Conservation (phyloP, 495 filamentous ascomycete species). For the Tetracladium marchalianum region DNA sequence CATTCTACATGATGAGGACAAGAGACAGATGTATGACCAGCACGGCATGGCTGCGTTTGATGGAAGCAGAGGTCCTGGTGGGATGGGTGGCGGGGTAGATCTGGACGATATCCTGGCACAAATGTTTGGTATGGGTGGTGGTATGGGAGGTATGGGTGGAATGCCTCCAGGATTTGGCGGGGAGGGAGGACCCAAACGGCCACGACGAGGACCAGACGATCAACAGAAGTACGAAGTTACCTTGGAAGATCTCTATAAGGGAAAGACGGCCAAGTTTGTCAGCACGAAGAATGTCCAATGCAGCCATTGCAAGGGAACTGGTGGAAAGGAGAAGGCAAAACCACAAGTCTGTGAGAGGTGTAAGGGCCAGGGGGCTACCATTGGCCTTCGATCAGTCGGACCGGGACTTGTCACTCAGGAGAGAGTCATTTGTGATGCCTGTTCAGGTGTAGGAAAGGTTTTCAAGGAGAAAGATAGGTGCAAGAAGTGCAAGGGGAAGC, state of each 20-base stretch:
- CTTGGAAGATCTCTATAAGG: constrained; percentile 93
- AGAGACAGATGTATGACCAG: constrained; percentile 80
- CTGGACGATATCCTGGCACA: constrained; percentile 84
- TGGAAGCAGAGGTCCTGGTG: constrained; percentile 44
- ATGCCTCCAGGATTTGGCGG: constrained; percentile 28
- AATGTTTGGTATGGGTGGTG: constrained; percentile 79
- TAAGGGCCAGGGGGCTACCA: constrained; percentile 61
- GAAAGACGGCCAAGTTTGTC: constrained; percentile 92
- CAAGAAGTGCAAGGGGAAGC: constrained; percentile 94
- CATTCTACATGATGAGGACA: constrained; percentile 92
- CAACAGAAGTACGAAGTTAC: constrained; percentile 84
- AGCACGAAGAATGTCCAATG: constrained; percentile 91
- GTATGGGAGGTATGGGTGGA: constrained; percentile 38
- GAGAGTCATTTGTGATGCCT: constrained; percentile 62
- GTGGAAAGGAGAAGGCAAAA: constrained; percentile 87
- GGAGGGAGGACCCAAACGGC: constrained; percentile 39
- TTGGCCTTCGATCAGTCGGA: constrained; percentile 66
- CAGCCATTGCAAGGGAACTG: constrained; percentile 73
- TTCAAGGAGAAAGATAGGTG: constrained; percentile 93
- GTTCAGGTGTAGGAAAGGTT: constrained; percentile 69
- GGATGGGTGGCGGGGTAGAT: constrained; percentile 62
- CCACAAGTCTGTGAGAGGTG: constrained; percentile 77
- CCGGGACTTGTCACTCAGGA: constrained; percentile 73
- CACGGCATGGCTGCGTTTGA: constrained; percentile 97
- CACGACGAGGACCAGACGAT: constrained; percentile 68